Evolutionary conservation across 345 rosid species (phyloP), one percentile per base, ranked within the genome.

Genomic region (Combretum micranthum): DNA sequence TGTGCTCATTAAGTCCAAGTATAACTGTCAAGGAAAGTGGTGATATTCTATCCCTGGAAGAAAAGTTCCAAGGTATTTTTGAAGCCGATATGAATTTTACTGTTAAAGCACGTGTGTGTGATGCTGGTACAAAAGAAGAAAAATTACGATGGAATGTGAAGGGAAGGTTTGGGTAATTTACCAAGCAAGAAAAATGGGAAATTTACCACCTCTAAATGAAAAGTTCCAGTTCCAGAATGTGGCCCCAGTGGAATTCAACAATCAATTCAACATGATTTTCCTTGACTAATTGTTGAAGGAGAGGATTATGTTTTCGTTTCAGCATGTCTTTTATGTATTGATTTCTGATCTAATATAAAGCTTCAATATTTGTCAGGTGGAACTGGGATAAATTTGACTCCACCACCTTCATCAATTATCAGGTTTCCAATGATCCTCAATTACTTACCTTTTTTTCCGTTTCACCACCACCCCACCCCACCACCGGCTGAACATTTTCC

Each of bases 301-400:
- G 39, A 32, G 9, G 39, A 32, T 32, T 32, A 32, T 32, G 39
- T 32, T 32, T n/a, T n/a, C n/a, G n/a, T n/a, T n/a, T 32, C 9
- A 32, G 10, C 9, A 2, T 9, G 3, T 32, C 13, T 49, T 16
- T 13, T 47, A 46, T 25, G 39, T 42, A 1, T 46, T 4, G 14
- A 50, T 44, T 25, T 39, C 26, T 55, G 13, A 67, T 55, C 44
- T 69, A 17, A 59, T 25, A 17, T 13, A 32, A 56, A 52, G 59
- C 23, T 61, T 25, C 19, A 51, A 44, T 64, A 2, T 67, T 64
- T 73, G 55, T 44, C 82, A 88, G 98, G 98, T 57, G 96, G 98
- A 75, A 92, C 98, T 55, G 98, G 96, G 80, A 86, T 92, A 73
- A 92, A 92, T 67, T 86, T 92, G 64, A 92, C 96, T 55, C 98